Evolutionary conservation across 495 filamentous ascomycete species (phyloP), one percentile per base, ranked within the genome.

Genomic region (Penicillium roqueforti): DNA sequence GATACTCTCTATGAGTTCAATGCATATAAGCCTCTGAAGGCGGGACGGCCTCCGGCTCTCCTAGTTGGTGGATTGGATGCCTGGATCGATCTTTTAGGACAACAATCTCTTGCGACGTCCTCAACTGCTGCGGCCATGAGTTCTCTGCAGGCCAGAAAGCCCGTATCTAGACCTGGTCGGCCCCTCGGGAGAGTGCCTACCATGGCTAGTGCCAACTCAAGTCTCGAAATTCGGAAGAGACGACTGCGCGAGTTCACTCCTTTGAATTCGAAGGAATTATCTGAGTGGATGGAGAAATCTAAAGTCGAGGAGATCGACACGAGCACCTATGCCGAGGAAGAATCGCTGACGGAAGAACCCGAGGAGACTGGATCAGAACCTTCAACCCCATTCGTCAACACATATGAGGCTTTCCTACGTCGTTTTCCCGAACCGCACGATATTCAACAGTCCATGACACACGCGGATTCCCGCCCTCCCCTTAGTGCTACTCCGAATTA

Each of bases 1-100:
- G 81, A 90, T 60, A 90, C 93, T 1, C 76, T 98, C 2, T 86
- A 82, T 54, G 87, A 92, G 46, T 97, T 86, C 65, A 87, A 89
- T 62, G 83, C 84, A 26, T 93, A 90, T 60, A 88, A 87, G 55
- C 80, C 80, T 13, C 67, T 92, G 46, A 82, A 84, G 57, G 74
- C 71, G 20, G 75, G 75, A 1, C 69, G 79, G 18, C 81, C 80
- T 29, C 91, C 91, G 3, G 85, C 88, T 28, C 78, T 98, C 36
- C 78, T 98, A 1, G 68, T 77, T 14, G 95, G 92, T 14, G 93
- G 93, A 1, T 67, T 97, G 13, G 82, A 91, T 45, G 86, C 89
- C 37, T 98, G 93, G 93, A 78, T 85, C 25, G 83, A 88, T 61
- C 65, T 92, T 13, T 65, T 95, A 41, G 92, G 95, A 13, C 69